Base-by-base conservation (phyloP, 345 rosid genomes). In the Triadica sebifera region DNA sequence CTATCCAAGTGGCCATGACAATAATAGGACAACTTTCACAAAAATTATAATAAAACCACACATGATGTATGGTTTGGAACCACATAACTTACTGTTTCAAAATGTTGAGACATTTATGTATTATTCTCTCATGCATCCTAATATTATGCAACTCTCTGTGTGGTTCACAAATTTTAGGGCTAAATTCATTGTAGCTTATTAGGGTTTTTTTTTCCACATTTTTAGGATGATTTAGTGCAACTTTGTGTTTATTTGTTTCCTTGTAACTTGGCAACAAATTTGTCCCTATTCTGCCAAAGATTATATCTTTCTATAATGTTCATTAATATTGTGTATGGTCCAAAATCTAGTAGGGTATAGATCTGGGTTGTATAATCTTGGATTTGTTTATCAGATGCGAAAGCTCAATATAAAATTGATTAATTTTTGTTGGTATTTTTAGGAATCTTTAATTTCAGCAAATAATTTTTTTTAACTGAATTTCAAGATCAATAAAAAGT, bases 101-200 rank as follows among this genome's bases (percentile, higher is more conserved):
- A 45, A 68, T 46, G 53, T 62, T 50, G 67, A 52, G 73, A 75
- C 75, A 50, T 56, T 38, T 43, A 61, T 41, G 52, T 43, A 8
- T 52, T 65, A 39, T 53, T 62, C 67, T 66, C 59, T 15, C 50
- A 29, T n/a, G n/a, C 34, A 29, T 29, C 1, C 2, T 29, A 29
- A 11, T 9, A 41, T 34, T 56, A 74, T 25, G 43, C 65, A 0
- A 29, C 34, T 29, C 34, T 29, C 52, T 69, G 47, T 53, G n/a
- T 71, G 5, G 46, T 70, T 63, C 6, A 17, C 5, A 16, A 12
- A 60, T 12, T 66, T 45, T 24, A 43, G 62, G 78, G 70, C 81
- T 74, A 69, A 69, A 58, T 83, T 51, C 86, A 71, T 43, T 67
- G 82, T 43, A 67, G 51, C 34, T 29, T 29, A 55, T 55, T 55